These are phyloP conservation scores for Sequoia sempervirens DNA, from an alignment of 75 land plant species.

Conservation along the genomic window DNA sequence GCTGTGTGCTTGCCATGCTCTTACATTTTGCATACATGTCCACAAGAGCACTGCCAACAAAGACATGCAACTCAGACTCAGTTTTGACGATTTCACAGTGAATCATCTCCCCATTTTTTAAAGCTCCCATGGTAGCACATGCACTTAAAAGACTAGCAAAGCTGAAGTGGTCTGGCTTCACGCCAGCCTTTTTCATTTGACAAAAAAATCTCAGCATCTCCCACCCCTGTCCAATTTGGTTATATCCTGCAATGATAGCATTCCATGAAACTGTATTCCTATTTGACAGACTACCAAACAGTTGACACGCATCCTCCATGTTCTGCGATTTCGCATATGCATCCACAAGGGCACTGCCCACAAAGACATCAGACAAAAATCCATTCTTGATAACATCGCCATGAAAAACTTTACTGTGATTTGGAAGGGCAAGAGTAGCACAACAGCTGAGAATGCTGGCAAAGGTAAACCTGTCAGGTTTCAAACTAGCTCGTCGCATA, in stretches of 20 bases:
- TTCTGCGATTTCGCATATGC: not conserved
- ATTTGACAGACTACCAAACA: not conserved
- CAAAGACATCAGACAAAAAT: not conserved
- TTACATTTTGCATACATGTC: constrained; percentile 70
- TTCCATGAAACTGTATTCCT: constrained; percentile 23
- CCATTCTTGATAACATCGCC: constrained; percentile 11
- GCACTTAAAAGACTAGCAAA: constrained; percentile 56
- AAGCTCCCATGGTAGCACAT: constrained; percentile 23
- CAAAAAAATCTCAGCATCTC: constrained; percentile 28
- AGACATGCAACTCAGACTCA: constrained; percentile 34
- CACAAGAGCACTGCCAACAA: constrained; percentile 50
- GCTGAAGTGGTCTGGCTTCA: constrained; percentile 40
- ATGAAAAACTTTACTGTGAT: constrained; percentile 9
- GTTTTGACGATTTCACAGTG: constrained; percentile 29
- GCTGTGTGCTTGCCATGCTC: constrained; percentile 31
- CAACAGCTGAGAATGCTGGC: constrained; percentile 15
- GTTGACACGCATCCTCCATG: not conserved
- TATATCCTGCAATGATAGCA: constrained; percentile 50
- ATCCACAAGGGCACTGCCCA: constrained; percentile 3
- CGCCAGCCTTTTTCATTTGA: constrained; percentile 38
- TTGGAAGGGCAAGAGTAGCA: constrained; percentile 7
- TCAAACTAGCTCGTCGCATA: constrained; percentile 17
- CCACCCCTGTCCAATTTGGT: constrained; percentile 30
- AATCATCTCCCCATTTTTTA: constrained; percentile 23
- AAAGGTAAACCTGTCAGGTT: constrained; percentile 17